Conservation (phyloP, 352 stramenopile genomes). For the Phytopythium cucurbitacearum region DNA sequence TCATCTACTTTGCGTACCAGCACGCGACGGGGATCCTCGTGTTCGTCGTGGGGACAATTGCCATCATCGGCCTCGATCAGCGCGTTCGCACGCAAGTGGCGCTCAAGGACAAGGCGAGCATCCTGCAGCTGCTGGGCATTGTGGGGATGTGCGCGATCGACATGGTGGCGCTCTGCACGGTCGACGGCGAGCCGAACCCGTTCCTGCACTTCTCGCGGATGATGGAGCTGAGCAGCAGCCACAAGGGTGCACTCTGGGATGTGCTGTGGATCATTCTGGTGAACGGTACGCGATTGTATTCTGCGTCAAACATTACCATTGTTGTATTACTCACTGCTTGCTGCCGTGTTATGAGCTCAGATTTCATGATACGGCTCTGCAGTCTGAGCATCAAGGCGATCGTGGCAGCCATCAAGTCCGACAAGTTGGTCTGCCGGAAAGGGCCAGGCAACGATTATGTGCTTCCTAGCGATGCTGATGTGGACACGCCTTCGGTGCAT, state of each 20-base stretch:
- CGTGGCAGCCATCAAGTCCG: conserved; percentile 41
- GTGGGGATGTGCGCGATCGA: conserved; percentile 51
- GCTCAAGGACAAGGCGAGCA: conserved; percentile 70
- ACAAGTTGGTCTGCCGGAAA: conserved; percentile 24
- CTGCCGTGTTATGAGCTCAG: conserved; percentile 14
- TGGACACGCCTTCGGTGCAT: neutral
- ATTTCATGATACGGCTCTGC: conserved; percentile 65
- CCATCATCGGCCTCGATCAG: conserved; percentile 71
- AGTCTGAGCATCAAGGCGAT: conserved; percentile 58
- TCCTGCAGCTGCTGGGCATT: conserved; percentile 43
- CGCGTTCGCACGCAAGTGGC: conserved; percentile 60
- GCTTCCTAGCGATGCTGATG: neutral
- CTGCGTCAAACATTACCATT: neutral
- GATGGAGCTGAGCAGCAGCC: conserved; percentile 19
- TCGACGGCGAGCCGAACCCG: conserved; percentile 63
- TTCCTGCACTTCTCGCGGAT: conserved; percentile 41
- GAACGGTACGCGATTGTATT: conserved; percentile 39
- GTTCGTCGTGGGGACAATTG: conserved; percentile 56
- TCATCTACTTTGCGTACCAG: conserved; percentile 79
- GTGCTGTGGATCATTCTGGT: conserved; percentile 73
- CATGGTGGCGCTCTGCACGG: conserved; percentile 49
- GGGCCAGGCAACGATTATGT: conserved; percentile 1
- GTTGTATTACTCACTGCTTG: neutral
- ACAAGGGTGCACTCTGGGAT: conserved; percentile 46
- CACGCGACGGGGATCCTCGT: conserved; percentile 67